phyloP scores from a whole-genome alignment of 495 filamentous ascomycete species.

The Penicillium egyptiacum region DNA sequence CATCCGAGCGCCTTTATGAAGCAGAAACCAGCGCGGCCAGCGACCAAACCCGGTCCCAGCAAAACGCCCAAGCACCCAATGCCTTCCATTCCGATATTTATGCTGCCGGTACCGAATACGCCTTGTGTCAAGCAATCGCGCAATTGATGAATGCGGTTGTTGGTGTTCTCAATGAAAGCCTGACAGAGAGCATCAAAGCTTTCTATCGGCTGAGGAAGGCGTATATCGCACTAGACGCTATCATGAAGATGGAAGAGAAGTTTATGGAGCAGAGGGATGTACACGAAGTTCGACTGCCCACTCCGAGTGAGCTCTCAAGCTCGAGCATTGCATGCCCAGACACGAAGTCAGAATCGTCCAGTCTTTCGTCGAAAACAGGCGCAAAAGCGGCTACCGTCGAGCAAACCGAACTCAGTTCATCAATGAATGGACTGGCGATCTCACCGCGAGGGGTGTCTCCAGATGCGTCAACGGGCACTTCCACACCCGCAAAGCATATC shows the following conservation, averaged over 20 bases:
- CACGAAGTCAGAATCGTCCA: conserved; percentile 22
- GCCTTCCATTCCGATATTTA: conserved; percentile 65
- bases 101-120: conserved; percentile 80
- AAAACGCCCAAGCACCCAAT: conserved; percentile 45
- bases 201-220: conserved; percentile 94
- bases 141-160: conserved; percentile 90
- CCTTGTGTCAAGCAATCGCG: conserved; percentile 73
- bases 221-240: conserved; percentile 76
- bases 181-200: conserved; percentile 86
- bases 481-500: conserved; percentile 34
- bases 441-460: conserved; percentile 16
- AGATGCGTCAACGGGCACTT: conserved; percentile 17
- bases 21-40: conserved; percentile 78
- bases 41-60: conserved; percentile 72
- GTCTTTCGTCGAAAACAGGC: conserved; percentile 10
- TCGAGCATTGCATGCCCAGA: conserved; percentile 13
- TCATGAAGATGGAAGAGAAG: conserved; percentile 62
- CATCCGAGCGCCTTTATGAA: conserved; percentile 67
- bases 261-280: conserved; percentile 47
- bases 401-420: conserved; percentile 25
- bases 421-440: conserved; percentile 37
- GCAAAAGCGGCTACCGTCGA: conserved; percentile 13
- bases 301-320: conserved; percentile 20
- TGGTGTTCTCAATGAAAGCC: conserved; percentile 84
- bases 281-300: conserved; percentile 13